Conservation (phyloP, 2,329 filamentous ascomycete genomes). For the Hypoxylon sp. region DNA sequence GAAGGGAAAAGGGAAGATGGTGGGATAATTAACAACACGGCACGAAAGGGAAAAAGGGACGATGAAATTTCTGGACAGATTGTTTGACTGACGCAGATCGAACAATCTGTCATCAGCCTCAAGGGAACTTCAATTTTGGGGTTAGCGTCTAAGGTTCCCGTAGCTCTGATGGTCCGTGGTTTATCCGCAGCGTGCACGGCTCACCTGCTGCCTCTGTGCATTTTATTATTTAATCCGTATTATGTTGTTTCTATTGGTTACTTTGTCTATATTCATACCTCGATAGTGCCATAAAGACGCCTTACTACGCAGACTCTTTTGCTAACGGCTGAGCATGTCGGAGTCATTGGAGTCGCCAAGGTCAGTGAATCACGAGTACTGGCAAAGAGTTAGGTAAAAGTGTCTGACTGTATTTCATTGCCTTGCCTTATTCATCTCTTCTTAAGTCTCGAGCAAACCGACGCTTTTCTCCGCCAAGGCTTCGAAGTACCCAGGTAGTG, state of each 20-base stretch:
- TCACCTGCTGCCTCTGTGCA: not conserved
- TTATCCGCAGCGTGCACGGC: slow-evolving; percentile 21
- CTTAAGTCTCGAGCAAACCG: not conserved
- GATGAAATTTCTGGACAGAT: slow-evolving; percentile 19
- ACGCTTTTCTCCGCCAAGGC: not conserved
- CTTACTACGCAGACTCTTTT: too few species aligned
- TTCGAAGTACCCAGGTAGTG: not conserved
- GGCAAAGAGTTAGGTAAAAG: too few species aligned
- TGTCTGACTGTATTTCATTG: not conserved
- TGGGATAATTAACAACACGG: slow-evolving; percentile 13
- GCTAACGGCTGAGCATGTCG: too few species aligned
- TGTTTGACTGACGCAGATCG: slow-evolving; percentile 28
- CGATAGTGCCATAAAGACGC: too few species aligned
- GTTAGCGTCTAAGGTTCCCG: slow-evolving; percentile 16
- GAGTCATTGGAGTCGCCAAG: too few species aligned
- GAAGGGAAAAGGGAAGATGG: not conserved
- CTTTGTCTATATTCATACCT: too few species aligned
- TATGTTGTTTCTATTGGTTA: too few species aligned
- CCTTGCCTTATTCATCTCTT: not conserved
- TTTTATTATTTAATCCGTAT: too few species aligned
- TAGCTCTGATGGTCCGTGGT: slow-evolving; percentile 19
- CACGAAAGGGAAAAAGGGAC: slow-evolving; percentile 11
- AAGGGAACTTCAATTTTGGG: slow-evolving; percentile 32
- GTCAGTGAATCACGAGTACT: too few species aligned
- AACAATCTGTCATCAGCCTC: slow-evolving; percentile 44